phyloP scores from a whole-genome alignment of 2,329 filamentous ascomycete genomes.

The Apiospora koreana region DNA sequence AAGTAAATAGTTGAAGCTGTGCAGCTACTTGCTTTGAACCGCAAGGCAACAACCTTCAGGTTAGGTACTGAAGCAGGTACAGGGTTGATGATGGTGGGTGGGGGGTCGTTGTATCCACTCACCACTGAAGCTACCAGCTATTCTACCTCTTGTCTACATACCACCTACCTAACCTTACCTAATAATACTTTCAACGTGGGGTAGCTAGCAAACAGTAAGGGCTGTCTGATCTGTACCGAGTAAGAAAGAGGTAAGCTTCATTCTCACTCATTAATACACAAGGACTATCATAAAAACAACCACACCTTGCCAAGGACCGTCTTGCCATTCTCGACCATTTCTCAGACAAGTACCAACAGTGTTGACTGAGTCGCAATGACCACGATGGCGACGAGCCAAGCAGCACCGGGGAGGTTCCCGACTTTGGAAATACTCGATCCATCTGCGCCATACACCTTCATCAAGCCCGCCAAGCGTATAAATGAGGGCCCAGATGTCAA shows the following conservation, averaged over 20 bases:
- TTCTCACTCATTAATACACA: neutral
- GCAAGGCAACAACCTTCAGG: too few species aligned
- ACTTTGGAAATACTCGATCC: conserved; percentile 52
- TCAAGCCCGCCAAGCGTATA: conserved; percentile 75
- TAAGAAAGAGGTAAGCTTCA: neutral
- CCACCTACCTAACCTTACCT: neutral
- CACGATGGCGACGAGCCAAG: neutral
- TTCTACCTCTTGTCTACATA: too few species aligned
- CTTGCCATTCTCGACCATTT: neutral
- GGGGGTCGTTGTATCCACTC: too few species aligned
- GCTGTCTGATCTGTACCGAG: neutral
- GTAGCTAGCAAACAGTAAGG: neutral
- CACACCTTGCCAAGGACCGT: neutral
- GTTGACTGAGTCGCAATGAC: neutral
- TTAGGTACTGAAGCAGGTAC: too few species aligned
- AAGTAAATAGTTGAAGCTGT: neutral
- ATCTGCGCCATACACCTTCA: conserved; percentile 57
- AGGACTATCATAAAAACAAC: neutral
- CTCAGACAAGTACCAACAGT: neutral
- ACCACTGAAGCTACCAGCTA: too few species aligned
- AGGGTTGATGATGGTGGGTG: too few species aligned
- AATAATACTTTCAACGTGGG: neutral
- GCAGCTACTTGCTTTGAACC: too few species aligned
- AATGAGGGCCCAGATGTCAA: conserved; percentile 80
- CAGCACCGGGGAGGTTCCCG: conserved; percentile 24